Evolutionary conservation across 2,329 filamentous ascomycete genomes (phyloP).

Genomic region (Biscogniauxia marginata): DNA sequence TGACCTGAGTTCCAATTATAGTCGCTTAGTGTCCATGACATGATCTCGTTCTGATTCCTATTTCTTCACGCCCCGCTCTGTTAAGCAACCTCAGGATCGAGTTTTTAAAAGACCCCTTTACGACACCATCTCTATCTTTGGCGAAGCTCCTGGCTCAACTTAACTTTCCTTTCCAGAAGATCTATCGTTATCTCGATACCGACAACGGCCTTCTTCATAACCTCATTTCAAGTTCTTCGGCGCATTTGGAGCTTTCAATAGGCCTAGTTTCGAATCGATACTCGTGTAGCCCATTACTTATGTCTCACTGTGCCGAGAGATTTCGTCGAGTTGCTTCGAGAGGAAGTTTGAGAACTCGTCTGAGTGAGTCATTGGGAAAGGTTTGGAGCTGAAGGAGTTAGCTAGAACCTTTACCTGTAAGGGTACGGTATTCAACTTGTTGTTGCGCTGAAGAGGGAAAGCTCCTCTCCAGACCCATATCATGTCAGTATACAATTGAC

Average conservation of each 20-base stretch:
- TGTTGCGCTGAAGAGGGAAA: no score
- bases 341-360: conserved; percentile 48
- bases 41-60: background rate
- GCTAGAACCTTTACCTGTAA: no score
- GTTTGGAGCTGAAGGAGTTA: no score
- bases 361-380: no score
- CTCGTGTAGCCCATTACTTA: conserved; percentile 56
- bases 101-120: background rate
- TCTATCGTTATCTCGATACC: conserved; percentile 60
- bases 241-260: conserved; percentile 60
- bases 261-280: conserved; percentile 28
- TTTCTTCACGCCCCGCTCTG: background rate
- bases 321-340: conserved; percentile 48
- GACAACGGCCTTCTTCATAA: conserved; percentile 58
- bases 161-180: conserved; percentile 59
- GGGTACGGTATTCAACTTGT: no score
- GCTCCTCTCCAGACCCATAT: no score
- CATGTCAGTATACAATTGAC: no score
- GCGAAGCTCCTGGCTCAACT: conserved; percentile 66
- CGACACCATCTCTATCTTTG: background rate
- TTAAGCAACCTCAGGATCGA: background rate
- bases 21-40: no score
- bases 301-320: conserved; percentile 51
- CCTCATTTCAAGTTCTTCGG: conserved; percentile 53
- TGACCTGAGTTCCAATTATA: no score